Percentiles rank a stretch among this genome's conserved stretches.
Evolutionary conservation across 441 rosid genomes (phyloP).

Genomic region (Kokia cookei): DNA sequence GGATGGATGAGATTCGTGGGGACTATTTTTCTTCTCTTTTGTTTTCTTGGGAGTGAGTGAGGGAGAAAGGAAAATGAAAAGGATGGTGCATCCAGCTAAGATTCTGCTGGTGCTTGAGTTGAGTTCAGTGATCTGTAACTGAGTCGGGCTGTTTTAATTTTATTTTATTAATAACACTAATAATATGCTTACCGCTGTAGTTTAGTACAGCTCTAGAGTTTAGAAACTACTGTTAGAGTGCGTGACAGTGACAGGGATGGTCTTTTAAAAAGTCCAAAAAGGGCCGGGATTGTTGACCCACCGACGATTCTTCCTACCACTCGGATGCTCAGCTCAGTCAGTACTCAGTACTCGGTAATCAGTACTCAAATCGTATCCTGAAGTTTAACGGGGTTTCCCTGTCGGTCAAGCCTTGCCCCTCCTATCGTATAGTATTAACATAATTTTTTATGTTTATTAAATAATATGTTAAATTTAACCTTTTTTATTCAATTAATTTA

Average conservation of each 20-base stretch:
- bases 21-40: slow-evolving; percentile 11
- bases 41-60: background rate
- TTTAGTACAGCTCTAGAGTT: background rate
- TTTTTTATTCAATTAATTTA: too few relatives aligned
- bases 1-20: slow-evolving; percentile 15
- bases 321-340: background rate
- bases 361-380: background rate
- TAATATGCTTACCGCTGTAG: background rate
- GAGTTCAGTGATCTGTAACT: background rate
- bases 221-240: too few relatives aligned
- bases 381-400: background rate
- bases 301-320: too few relatives aligned
- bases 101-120: slow-evolving; percentile 13
- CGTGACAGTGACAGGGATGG: too few relatives aligned
- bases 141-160: background rate
- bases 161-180: background rate
- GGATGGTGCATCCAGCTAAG: slow-evolving; percentile 59
- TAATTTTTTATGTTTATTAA: too few relatives aligned
- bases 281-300: too few relatives aligned
- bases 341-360: background rate
- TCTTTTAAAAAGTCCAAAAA: too few relatives aligned
- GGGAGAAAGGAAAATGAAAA: background rate
- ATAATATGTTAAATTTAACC: too few relatives aligned
- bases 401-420: background rate
- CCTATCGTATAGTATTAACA: too few relatives aligned